phyloP scores from a whole-genome alignment of 331 rosid species.

The Ulmus americana region DNA sequence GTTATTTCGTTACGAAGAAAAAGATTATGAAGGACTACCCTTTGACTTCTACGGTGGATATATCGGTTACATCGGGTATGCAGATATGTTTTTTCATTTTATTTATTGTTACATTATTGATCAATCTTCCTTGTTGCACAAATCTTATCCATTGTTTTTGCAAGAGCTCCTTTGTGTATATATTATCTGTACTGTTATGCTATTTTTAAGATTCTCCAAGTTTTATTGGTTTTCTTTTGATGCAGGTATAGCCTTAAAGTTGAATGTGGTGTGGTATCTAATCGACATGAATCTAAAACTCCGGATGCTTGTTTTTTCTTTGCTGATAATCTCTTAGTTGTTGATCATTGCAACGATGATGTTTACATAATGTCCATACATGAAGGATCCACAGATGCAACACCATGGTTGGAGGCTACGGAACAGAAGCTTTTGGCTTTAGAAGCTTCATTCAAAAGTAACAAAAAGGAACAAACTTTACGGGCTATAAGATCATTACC shows the following conservation, averaged over 20 bases:
- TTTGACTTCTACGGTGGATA: slow-evolving; percentile 94
- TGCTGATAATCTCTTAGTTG: slow-evolving; percentile 70
- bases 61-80: slow-evolving; percentile 95
- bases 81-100: slow-evolving; percentile 21
- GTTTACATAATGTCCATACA: slow-evolving; percentile 68
- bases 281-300: slow-evolving; percentile 66
- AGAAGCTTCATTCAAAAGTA: slow-evolving; percentile 32
- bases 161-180: neutral
- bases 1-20: slow-evolving; percentile 50
- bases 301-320: slow-evolving; percentile 98
- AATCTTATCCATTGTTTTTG: neutral
- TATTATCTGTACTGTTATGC: neutral
- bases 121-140: neutral
- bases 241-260: slow-evolving; percentile 87
- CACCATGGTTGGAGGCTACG: slow-evolving; percentile 65
- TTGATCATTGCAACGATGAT: slow-evolving; percentile 81
- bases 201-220: neutral
- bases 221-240: slow-evolving; percentile 21
- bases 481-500: slow-evolving; percentile 26
- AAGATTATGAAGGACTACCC: slow-evolving; percentile 74
- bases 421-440: slow-evolving; percentile 62
- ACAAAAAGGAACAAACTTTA: slow-evolving; percentile 28
- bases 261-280: slow-evolving; percentile 64
- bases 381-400: slow-evolving; percentile 36
- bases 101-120: neutral